These are phyloP conservation scores for Zychaea mexicana DNA, from an alignment of 371 early-diverging fungal species.

Conservation along the genomic window DNA sequence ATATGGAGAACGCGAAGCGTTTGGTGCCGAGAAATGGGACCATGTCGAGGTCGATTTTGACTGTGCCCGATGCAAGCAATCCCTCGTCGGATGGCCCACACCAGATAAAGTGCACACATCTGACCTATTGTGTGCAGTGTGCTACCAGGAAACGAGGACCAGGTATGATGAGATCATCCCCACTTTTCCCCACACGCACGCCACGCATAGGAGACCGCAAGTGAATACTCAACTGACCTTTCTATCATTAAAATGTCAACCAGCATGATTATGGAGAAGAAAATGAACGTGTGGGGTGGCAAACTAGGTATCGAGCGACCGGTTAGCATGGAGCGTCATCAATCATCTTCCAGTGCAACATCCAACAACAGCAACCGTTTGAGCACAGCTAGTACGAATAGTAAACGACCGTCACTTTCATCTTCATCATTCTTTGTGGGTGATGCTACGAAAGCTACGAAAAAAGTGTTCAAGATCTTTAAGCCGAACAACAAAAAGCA, in stretches of 20 bases:
- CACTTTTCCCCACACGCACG: neutral
- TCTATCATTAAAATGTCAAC: neutral
- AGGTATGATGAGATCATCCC: neutral
- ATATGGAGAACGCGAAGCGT: slow-evolving; percentile 32
- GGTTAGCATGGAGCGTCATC: slow-evolving; percentile 5
- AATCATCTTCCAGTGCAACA: slow-evolving; percentile 10
- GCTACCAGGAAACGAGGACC: slow-evolving; percentile 31
- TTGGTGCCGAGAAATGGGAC: slow-evolving; percentile 31
- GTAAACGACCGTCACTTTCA: slow-evolving; percentile 6
- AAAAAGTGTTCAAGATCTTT: neutral
- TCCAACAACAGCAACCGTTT: neutral
- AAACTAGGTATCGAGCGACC: slow-evolving; percentile 19
- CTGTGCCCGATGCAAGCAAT: slow-evolving; percentile 31
- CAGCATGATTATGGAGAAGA: slow-evolving; percentile 47
- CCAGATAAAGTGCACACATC: slow-evolving; percentile 36
- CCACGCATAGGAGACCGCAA: too few species aligned
- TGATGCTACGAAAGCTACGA: slow-evolving; percentile 3
- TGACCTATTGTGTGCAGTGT: slow-evolving; percentile 35
- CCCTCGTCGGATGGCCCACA: slow-evolving; percentile 36
- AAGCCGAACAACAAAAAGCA: neutral
- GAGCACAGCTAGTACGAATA: neutral
- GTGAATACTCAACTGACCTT: too few species aligned
- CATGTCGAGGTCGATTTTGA: slow-evolving; percentile 29
- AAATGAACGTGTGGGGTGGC: slow-evolving; percentile 20
- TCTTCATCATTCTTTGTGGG: slow-evolving; percentile 9